These are phyloP conservation scores for Rhodotorula babjevae DNA, from an alignment of 768 basidiomycete species.

Conservation along the genomic window DNA sequence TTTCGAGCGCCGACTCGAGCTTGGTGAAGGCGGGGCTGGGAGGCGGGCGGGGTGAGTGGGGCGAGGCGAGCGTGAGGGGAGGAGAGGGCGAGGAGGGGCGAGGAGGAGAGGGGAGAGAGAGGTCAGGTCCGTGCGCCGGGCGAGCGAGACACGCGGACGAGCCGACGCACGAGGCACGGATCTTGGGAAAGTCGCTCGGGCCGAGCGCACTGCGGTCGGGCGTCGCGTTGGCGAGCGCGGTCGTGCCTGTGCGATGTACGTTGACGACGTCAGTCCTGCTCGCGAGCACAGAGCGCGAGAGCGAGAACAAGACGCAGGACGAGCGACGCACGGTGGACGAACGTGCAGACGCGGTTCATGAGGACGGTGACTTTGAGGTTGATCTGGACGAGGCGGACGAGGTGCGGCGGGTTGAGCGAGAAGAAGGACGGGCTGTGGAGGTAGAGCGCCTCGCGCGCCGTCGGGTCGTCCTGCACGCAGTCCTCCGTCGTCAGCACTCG, in stretches of 20 bases:
- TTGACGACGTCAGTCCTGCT: too few relatives aligned
- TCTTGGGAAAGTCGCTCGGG: conserved; percentile 5
- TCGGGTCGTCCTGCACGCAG: not conserved
- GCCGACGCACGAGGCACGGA: conserved; percentile 2
- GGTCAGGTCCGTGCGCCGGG: too few relatives aligned
- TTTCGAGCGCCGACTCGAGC: conserved; percentile 9
- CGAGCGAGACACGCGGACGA: not conserved
- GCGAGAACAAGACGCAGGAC: not conserved
- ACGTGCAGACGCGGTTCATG: conserved; percentile 23
- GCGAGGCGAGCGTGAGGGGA: too few relatives aligned
- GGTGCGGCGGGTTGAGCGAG: conserved; percentile 25
- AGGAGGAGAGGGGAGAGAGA: not conserved
- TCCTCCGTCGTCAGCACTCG: too few relatives aligned
- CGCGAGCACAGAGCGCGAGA: too few relatives aligned
- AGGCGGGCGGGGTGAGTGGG: not conserved
- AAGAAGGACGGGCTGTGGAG: conserved; percentile 33
- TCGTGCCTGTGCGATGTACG: not conserved
- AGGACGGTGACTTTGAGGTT: conserved; percentile 33
- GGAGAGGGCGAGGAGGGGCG: too few relatives aligned
- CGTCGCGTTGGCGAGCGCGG: not conserved
- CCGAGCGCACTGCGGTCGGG: not conserved
- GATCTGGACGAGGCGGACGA: conserved; percentile 26
- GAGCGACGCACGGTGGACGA: conserved; percentile 13
- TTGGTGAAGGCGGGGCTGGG: conserved; percentile 8
- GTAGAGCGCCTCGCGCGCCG: conserved; percentile 10